These are phyloP conservation scores for Pharnaceum exiguum DNA, from an alignment of 148 eudicot species.

Conservation along the genomic window DNA sequence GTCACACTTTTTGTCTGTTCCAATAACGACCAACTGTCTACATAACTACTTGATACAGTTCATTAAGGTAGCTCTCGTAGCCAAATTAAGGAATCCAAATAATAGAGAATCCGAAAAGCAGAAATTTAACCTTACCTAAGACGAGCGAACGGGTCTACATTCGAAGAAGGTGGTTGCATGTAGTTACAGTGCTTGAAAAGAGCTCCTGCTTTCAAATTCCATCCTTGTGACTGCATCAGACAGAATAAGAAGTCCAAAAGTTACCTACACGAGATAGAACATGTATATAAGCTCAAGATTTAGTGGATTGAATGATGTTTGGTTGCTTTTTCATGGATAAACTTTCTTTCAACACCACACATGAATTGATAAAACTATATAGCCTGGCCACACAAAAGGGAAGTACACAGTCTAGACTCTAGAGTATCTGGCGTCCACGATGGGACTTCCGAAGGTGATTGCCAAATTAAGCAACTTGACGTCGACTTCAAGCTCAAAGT, in stretches of 20 bases:
- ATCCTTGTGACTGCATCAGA: constrained; percentile 9
- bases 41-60: constrained; percentile 7
- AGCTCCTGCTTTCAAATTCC: background rate
- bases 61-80: constrained; percentile 3
- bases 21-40: constrained; percentile 22
- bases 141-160: background rate
- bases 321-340: too few relatives aligned
- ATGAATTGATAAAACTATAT: too few relatives aligned
- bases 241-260: background rate
- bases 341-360: too few relatives aligned
- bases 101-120: background rate
- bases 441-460: constrained; percentile 28
- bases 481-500: constrained; percentile 17
- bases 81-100: background rate
- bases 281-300: too few relatives aligned
- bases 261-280: too few relatives aligned
- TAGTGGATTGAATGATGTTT: too few relatives aligned
- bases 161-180: background rate
- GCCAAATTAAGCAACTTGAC: constrained; percentile 25
- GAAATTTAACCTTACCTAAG: background rate
- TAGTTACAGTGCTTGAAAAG: background rate
- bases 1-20: constrained; percentile 14
- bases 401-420: background rate
- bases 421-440: constrained; percentile 1
- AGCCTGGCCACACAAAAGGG: background rate